Evolutionary conservation across 768 basidiomycete species (phyloP).

Genomic region (Serpula lacrymans): DNA sequence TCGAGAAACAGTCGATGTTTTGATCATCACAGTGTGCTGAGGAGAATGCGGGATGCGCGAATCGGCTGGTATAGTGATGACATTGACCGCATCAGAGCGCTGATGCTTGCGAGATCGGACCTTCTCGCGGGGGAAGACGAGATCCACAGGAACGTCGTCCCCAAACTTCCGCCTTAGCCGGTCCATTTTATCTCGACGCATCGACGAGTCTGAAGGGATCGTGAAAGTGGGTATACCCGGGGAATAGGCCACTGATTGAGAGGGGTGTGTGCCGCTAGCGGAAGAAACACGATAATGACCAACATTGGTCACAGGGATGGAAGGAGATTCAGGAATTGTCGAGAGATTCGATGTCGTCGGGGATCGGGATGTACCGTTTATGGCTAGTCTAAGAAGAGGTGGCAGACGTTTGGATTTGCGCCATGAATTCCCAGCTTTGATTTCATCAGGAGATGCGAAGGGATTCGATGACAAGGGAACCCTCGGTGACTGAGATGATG

Average conservation of each 20-base stretch:
- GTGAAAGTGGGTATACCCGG: conserved; percentile 11
- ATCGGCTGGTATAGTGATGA: conserved; percentile 13
- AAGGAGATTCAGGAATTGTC: conserved; percentile 5
- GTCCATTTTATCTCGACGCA: conserved; percentile 60
- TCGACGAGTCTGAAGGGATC: conserved; percentile 29
- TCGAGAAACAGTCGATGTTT: conserved; percentile 11
- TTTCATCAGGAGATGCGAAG: too few species aligned
- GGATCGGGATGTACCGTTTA: conserved; percentile 2
- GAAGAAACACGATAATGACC: not conserved
- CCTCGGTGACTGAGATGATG: conserved; percentile 5
- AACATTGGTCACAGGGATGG: not conserved
- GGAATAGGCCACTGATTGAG: conserved; percentile 8
- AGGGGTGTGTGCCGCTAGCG: conserved; percentile 15
- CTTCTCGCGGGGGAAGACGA: conserved; percentile 47
- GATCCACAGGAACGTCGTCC: conserved; percentile 54
- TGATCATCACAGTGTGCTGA: conserved; percentile 18
- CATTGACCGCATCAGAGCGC: conserved; percentile 5
- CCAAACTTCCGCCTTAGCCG: conserved; percentile 60
- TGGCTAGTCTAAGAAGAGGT: conserved; percentile 19
- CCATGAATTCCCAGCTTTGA: too few species aligned
- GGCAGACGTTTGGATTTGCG: conserved; percentile 25
- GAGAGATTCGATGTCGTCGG: not conserved
- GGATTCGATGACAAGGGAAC: too few species aligned
- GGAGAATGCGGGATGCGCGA: conserved; percentile 20
- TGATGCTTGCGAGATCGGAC: conserved; percentile 4